phyloP scores from a whole-genome alignment of 306 rosid genomes.

The Phaseolus lunatus region DNA sequence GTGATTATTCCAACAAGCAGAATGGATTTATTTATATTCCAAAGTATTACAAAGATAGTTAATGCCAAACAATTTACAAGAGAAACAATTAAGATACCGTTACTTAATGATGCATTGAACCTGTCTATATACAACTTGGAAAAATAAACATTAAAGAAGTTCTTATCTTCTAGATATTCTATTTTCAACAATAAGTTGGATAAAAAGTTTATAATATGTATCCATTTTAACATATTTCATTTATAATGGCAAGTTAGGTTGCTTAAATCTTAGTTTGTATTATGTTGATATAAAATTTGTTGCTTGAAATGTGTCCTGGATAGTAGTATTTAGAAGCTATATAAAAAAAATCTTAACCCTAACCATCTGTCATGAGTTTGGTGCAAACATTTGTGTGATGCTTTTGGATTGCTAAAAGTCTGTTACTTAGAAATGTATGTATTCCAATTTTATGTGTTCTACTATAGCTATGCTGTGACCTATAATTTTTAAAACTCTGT shows the following conservation, averaged over 20 bases:
- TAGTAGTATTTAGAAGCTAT: background rate
- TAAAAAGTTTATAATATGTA: conserved; percentile 20
- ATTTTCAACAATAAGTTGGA: conserved; percentile 19
- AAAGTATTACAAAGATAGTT: background rate
- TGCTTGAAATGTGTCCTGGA: conserved; percentile 29
- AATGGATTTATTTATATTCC: too few relatives aligned
- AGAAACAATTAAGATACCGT: too few relatives aligned
- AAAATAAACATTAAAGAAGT: too few relatives aligned
- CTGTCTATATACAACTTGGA: too few relatives aligned
- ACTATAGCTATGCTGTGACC: background rate
- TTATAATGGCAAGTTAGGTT: conserved; percentile 27
- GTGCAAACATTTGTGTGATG: background rate
- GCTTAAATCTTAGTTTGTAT: conserved; percentile 29
- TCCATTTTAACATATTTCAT: background rate
- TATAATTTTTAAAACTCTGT: background rate
- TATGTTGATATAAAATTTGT: background rate
- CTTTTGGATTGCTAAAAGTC: background rate
- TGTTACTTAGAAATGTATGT: background rate
- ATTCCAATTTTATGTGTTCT: background rate
- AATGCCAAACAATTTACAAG: background rate
- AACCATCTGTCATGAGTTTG: background rate
- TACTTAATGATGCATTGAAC: too few relatives aligned
- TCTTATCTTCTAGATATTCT: background rate
- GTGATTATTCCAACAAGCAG: background rate
- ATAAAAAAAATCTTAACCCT: conserved; percentile 7